Percentiles rank a stretch among this genome's conserved stretches.
Evolutionary conservation across 805 yeast genomes (phyloP).

Genomic region (Lachancea sp.): DNA sequence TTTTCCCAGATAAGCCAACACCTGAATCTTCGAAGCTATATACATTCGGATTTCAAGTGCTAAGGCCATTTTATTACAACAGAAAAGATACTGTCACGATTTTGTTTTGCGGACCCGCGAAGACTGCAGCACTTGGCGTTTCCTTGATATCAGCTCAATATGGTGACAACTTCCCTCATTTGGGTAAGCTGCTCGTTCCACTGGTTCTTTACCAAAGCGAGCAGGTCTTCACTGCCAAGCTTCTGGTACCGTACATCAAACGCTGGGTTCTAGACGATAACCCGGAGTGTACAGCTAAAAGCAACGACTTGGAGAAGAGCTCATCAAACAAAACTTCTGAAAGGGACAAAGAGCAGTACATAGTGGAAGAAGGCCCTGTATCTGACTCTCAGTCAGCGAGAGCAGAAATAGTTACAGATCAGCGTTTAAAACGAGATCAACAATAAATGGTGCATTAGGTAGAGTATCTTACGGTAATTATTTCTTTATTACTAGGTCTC

Average conservation of each 20-base stretch:
- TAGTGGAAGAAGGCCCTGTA: too few species aligned
- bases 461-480: too few species aligned
- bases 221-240: slow-evolving; percentile 77
- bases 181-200: slow-evolving; percentile 73
- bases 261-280: slow-evolving; percentile 46
- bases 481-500: too few species aligned
- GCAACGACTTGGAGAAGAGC: too few species aligned
- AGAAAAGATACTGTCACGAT: slow-evolving; percentile 69
- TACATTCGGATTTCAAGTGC: slow-evolving; percentile 33
- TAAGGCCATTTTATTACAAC: slow-evolving; percentile 62
- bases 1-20: slow-evolving; percentile 44
- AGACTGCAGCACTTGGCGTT: slow-evolving; percentile 88
- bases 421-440: too few species aligned
- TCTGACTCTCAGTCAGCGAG: too few species aligned
- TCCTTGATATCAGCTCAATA: slow-evolving; percentile 76
- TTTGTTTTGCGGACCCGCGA: slow-evolving; percentile 87
- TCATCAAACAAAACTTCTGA: too few species aligned
- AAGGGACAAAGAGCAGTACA: too few species aligned
- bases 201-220: slow-evolving; percentile 81
- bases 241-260: slow-evolving; percentile 58
- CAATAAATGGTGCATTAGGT: too few species aligned
- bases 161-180: slow-evolving; percentile 50
- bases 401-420: too few species aligned
- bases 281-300: too few species aligned
- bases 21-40: slow-evolving; percentile 42